Evolutionary conservation across 164 flowering plant species (phyloP).

Genomic region (Aristolochia californica): DNA sequence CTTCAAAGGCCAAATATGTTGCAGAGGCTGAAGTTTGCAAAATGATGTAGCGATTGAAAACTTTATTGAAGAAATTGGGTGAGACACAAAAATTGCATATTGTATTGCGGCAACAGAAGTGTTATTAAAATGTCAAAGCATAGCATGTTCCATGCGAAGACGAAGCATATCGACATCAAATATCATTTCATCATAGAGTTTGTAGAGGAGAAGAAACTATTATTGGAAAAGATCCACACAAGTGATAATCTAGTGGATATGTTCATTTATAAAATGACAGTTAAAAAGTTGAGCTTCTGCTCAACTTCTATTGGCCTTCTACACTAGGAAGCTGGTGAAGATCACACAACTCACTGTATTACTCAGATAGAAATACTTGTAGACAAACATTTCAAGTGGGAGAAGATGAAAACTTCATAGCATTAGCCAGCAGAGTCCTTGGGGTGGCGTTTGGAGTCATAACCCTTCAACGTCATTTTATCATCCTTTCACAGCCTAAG

Average conservation of each 20-base stretch:
- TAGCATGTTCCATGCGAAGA: no score
- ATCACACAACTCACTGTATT: not conserved
- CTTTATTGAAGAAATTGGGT: not conserved
- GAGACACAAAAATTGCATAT: not conserved
- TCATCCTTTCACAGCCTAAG: no score
- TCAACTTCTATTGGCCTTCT: no score
- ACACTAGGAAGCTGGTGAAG: not conserved
- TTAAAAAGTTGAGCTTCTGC: not conserved
- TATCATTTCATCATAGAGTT: no score
- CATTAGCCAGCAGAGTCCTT: no score
- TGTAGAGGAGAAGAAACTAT: no score
- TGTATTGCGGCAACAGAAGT: not conserved
- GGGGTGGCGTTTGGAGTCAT: no score
- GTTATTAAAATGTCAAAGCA: not conserved
- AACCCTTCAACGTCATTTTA: no score
- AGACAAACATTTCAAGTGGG: no score
- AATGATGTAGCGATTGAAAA: not conserved
- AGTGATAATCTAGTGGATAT: not conserved
- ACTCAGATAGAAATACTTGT: not conserved
- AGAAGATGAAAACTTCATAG: no score
- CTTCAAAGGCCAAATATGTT: constrained; percentile 1
- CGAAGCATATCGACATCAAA: no score
- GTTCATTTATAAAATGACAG: not conserved
- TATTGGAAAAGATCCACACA: no score
- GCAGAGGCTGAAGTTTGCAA: not conserved